phyloP scores from a whole-genome alignment of 768 basidiomycete genomes.

The Kwoniella pini region DNA sequence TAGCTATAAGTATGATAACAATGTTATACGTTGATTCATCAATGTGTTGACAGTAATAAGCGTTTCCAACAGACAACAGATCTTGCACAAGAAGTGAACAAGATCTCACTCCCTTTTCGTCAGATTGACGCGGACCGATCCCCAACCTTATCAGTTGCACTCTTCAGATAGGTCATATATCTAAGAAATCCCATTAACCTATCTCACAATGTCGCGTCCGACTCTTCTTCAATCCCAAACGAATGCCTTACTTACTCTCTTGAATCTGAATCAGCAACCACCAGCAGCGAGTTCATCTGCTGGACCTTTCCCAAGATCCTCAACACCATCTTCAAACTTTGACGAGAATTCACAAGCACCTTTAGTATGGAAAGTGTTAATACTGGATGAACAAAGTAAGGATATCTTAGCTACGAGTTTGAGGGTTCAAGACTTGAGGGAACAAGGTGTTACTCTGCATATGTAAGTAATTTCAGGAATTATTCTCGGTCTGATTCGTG shows the following conservation, averaged over 20 bases:
- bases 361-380: slow-evolving; percentile 92
- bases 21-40: too few relatives aligned
- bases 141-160: too few relatives aligned
- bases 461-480: slow-evolving; percentile 68
- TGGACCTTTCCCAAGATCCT: slow-evolving; percentile 55
- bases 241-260: slow-evolving; percentile 74
- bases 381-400: slow-evolving; percentile 92
- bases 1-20: too few relatives aligned
- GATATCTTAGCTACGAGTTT: slow-evolving; percentile 93
- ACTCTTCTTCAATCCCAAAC: slow-evolving; percentile 87
- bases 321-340: slow-evolving; percentile 28
- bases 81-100: too few relatives aligned
- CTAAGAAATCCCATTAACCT: too few relatives aligned
- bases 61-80: too few relatives aligned
- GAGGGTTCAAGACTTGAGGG: slow-evolving; percentile 92
- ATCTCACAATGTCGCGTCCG: slow-evolving; percentile 35
- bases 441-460: slow-evolving; percentile 95
- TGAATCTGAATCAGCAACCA: slow-evolving; percentile 75
- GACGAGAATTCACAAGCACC: slow-evolving; percentile 60
- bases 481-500: not conserved
- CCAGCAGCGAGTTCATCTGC: slow-evolving; percentile 51
- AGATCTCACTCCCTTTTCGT: too few relatives aligned
- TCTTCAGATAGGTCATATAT: too few relatives aligned
- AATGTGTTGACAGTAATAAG: too few relatives aligned
- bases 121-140: too few relatives aligned